Evolutionary conservation across 306 rosid species (phyloP), one percentile per base, ranked within the genome.

Genomic region (Argentina anserina): DNA sequence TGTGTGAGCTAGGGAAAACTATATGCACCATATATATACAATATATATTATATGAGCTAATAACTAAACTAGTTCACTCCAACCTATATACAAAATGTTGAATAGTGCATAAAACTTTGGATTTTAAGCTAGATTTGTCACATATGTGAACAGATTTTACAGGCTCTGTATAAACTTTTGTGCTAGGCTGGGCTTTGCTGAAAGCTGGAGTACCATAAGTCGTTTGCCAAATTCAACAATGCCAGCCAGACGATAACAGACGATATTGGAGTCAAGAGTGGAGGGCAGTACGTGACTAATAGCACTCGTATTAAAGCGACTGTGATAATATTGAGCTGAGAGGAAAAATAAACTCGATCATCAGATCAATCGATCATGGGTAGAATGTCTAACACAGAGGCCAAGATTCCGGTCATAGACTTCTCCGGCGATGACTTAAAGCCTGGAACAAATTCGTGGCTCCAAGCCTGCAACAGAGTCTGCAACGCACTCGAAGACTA

Each of bases 371-470:
- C n/a, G n/a, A 49, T 53, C 59, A 58, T 58, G 64, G 37, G 37
- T 28, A 56, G 62, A 25, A 26, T 11, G 25, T 5, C 17, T 25
- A 26, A 31, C 65, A 61, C 42, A 7, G 66, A 61, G 13, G 14
- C 42, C 25, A 55, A 72, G 67, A 58, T 72, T 42, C 68, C 76
- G 12, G 45, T 72, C 13, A 23, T 59, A 28, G 43, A 59, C 45
- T 72, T 72, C 21, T 59, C 59, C 11, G 34, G 47, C 6, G 20
- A 58, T 20, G 34, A 60, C 6, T 20, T 60, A 36, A 72, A 60
- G 68, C n/a, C 59, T 8, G 59, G 56, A 46, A 28, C 69, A 41
- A 41, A 33, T 41, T 56, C 20, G 5, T 71, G 67, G 65, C 25
- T 71, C 1, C 43, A 41, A 39, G 20, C 29, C 9, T 23, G 75